Conservation (phyloP, 78 protist genomes). For the Pigoraptor vietnamica region DNA sequence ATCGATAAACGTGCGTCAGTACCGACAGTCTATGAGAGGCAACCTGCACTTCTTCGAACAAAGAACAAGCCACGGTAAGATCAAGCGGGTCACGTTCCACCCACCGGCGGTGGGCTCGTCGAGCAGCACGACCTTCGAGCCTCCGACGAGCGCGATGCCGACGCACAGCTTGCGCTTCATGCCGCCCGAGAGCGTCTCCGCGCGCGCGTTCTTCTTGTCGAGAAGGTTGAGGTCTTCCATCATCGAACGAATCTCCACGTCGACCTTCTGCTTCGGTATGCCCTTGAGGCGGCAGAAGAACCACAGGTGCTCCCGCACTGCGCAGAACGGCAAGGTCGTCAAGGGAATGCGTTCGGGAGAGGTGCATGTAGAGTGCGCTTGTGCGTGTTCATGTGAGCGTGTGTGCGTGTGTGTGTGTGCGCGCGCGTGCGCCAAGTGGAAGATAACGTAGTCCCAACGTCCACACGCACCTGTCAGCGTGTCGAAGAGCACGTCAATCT, state of each 20-base stretch:
- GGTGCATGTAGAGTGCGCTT: too few relatives aligned
- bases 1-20: not conserved
- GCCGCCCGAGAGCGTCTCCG: constrained; percentile 47
- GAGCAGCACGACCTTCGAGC: constrained; percentile 24
- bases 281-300: constrained; percentile 50
- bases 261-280: not conserved
- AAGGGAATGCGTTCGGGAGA: too few relatives aligned
- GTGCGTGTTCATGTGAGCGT: too few relatives aligned
- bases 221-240: not conserved
- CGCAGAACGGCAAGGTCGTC: too few relatives aligned
- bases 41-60: too few relatives aligned
- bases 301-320: constrained; percentile 52
- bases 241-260: not conserved
- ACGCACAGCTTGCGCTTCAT: constrained; percentile 64
- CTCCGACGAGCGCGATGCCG: constrained; percentile 62
- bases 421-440: too few relatives aligned
- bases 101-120: constrained; percentile 48
- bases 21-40: not conserved
- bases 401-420: too few relatives aligned
- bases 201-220: not conserved
- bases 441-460: too few relatives aligned
- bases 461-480: too few relatives aligned
- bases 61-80: too few relatives aligned
- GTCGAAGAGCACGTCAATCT: constrained; percentile 65
- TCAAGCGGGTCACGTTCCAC: too few relatives aligned